Evolutionary conservation across 1,284 basidiomycete genomes (phyloP).

Genomic region (Marasmius fiardii): DNA sequence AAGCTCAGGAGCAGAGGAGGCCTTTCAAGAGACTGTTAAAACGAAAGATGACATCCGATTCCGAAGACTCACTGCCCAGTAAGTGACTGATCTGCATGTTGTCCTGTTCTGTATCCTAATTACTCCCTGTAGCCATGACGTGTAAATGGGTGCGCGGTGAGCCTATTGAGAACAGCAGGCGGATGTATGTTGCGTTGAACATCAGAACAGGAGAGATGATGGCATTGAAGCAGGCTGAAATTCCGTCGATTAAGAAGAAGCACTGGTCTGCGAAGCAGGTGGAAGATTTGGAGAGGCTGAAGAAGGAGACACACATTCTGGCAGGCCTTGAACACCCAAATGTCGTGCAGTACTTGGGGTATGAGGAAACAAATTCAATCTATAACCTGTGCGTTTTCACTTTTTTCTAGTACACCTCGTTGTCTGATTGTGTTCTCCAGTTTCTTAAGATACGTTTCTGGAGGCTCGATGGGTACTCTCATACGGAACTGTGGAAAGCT

Average conservation of each 20-base stretch:
- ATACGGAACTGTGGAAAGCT: slow-evolving; percentile 92
- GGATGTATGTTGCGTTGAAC: slow-evolving; percentile 83
- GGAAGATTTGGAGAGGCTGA: slow-evolving; percentile 86
- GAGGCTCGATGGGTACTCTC: slow-evolving; percentile 93
- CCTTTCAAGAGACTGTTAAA: background rate
- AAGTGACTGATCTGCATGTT: background rate
- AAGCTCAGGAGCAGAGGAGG: background rate
- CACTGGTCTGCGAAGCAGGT: slow-evolving; percentile 68
- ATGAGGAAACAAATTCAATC: slow-evolving; percentile 87
- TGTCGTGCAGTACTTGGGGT: slow-evolving; percentile 98
- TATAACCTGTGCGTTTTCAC: slow-evolving; percentile 82
- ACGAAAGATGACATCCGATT: background rate
- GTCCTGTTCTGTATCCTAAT: background rate
- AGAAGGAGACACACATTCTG: slow-evolving; percentile 91
- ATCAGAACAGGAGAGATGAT: slow-evolving; percentile 87
- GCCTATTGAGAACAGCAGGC: slow-evolving; percentile 75
- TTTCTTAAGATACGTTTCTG: slow-evolving; percentile 97
- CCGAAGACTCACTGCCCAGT: background rate
- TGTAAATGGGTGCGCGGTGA: slow-evolving; percentile 90
- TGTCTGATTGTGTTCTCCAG: slow-evolving; percentile 34
- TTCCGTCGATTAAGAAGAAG: slow-evolving; percentile 56
- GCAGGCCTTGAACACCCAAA: slow-evolving; percentile 97
- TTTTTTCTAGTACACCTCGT: slow-evolving; percentile 6
- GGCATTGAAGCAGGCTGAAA: slow-evolving; percentile 87
- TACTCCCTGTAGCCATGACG: background rate